Base-by-base conservation (phyloP, 176 grass and related monocot species). In the Phragmites australis region DNA sequence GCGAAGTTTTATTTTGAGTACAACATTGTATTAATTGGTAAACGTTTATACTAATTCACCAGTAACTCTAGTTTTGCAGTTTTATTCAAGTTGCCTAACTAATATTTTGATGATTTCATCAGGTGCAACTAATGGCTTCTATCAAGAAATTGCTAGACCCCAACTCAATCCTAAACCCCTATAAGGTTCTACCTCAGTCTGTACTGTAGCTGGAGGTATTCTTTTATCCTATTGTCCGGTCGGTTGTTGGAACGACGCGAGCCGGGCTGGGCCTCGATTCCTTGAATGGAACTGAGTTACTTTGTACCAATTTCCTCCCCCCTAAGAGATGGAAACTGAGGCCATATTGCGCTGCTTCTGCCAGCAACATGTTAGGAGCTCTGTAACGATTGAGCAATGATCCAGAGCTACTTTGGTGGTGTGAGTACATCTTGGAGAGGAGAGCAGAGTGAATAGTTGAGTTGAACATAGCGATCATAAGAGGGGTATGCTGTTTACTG, bases 131-230 rank as follows among this genome's bases (percentile, higher is more conserved):
- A 82, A 97, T 98, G 96, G 88, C 75, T 26, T 88, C 88, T 34
- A 89, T 98, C 65, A 98, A 94, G 81, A 98, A 94, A 71, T 58
- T 92, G 74, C 27, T 98, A 64, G 92, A 98, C 75, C 92, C 96
- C 44, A 98, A 84, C 54, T 83, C 80, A 54, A 98, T 98, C 79
- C 81, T 98, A 26, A 98, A 98, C 49, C 96, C 92, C 4, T 98
- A 98, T 78, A 98, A 98, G 85, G 95, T 98, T 83, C 81, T 98
- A 25, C 90, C 96, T 56, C 90, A 79, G 72, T 90, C 92, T 56
- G 40, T 74, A 34, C 72, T 92, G 37, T 84, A 84, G 81, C 55
- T 78, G 44, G 64, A 76, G 90, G 80, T 89, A 82, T 72, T 75
- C 68, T 5, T 43, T 75, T 18, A 49, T 53, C 45, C 13, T 79